Conservation (phyloP, 2,329 filamentous ascomycete species). For the Apiospora kogelbergensis region DNA sequence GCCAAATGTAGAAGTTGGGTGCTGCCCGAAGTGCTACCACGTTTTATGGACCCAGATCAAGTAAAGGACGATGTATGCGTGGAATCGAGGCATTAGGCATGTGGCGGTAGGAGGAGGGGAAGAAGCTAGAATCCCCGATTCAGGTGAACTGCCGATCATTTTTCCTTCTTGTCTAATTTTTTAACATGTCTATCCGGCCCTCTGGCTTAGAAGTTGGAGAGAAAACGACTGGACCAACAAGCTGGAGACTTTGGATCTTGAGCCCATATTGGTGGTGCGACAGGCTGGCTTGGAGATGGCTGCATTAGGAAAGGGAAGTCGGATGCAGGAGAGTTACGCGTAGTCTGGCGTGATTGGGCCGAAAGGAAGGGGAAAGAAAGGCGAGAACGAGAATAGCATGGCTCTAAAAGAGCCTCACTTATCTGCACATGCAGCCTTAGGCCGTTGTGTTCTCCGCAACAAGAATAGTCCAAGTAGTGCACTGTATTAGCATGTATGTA, state of each 20-base stretch:
- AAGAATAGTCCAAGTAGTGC: not conserved
- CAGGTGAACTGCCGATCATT: not conserved
- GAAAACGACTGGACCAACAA: not conserved
- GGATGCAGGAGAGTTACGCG: not conserved
- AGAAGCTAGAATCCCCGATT: not conserved
- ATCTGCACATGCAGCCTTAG: constrained; percentile 6
- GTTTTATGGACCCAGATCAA: not conserved
- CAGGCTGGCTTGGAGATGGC: not conserved
- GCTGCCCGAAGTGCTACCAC: not conserved
- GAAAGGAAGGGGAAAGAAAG: not conserved
- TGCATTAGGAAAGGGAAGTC: not conserved
- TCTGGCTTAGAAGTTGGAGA: not conserved
- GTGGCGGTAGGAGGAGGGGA: not conserved
- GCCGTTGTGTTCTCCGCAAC: constrained; percentile 1
- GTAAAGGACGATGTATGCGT: not conserved
- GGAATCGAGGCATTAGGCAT: not conserved
- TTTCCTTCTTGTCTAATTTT: not conserved
- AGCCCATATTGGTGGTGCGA: not conserved
- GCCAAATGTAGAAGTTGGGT: not conserved
- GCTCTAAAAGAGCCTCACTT: constrained; percentile 4
- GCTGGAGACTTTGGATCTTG: not conserved
- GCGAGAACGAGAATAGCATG: not conserved
- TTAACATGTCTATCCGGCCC: not conserved
- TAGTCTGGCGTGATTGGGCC: not conserved
- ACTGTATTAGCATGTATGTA: too few species aligned